A percentile compares a stretch with the other conserved stretches of the same genome.
phyloP scores from a whole-genome alignment of 2,329 filamentous ascomycete genomes.

The Xylaria sp. region DNA sequence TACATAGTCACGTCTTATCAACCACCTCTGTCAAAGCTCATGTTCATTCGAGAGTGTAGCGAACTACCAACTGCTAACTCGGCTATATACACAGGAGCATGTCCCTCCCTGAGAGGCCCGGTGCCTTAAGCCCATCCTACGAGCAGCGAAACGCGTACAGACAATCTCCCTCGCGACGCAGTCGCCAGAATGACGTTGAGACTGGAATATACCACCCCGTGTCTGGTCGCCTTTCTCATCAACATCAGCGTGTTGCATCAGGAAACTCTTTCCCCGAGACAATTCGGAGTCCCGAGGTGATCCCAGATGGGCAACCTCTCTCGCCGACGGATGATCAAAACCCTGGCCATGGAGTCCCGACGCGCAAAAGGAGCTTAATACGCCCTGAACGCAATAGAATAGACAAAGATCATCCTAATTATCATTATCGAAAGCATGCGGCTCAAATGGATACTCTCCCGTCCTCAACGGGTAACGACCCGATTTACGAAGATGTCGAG shows the following conservation, averaged over 20 bases:
- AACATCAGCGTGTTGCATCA: slow-evolving; percentile 67
- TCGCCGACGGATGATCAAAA: slow-evolving; percentile 57
- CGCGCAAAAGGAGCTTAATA: slow-evolving; percentile 86
- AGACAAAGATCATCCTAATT: slow-evolving; percentile 89
- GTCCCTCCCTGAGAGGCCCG: slow-evolving; percentile 73
- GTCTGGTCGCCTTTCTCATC: slow-evolving; percentile 51
- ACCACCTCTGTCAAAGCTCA: neutral
- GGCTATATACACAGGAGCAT: slow-evolving; percentile 57
- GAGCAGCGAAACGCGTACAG: slow-evolving; percentile 73
- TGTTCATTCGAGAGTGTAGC: neutral
- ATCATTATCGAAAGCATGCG: slow-evolving; percentile 94
- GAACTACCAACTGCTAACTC: slow-evolving; percentile 33
- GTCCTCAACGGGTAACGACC: slow-evolving; percentile 92
- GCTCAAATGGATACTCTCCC: slow-evolving; percentile 91
- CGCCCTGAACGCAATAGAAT: slow-evolving; percentile 88
- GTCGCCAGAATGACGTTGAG: slow-evolving; percentile 75
- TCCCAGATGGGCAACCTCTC: slow-evolving; percentile 66
- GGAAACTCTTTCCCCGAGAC: slow-evolving; percentile 69
- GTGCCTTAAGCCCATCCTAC: slow-evolving; percentile 65
- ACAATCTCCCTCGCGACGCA: slow-evolving; percentile 73
- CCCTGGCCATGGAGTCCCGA: slow-evolving; percentile 46
- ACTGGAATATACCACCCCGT: slow-evolving; percentile 64
- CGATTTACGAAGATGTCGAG: slow-evolving; percentile 81
- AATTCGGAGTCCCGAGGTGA: slow-evolving; percentile 63
- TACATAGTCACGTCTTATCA: neutral